These are phyloP conservation scores for Camellia granthamiana DNA, from an alignment of 148 eudicot species.

Conservation along the genomic window DNA sequence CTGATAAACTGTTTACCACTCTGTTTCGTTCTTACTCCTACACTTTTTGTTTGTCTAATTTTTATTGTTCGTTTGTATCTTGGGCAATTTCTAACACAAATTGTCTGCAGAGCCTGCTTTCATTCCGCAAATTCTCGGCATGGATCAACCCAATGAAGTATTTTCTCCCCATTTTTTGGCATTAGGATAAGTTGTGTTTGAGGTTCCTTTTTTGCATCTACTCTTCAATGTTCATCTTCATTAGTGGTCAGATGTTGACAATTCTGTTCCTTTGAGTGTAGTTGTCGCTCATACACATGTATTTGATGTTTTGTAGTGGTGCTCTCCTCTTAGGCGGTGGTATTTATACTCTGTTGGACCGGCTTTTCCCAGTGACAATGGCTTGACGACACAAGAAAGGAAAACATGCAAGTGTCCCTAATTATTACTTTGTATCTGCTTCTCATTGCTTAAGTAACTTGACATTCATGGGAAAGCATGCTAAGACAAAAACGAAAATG, in stretches of 20 bases:
- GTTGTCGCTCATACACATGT: not conserved
- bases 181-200: not conserved
- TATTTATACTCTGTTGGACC: slow-evolving; percentile 71
- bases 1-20: not conserved
- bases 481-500: not conserved
- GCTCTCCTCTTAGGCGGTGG: slow-evolving; percentile 94
- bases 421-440: not conserved
- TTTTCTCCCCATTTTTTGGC: not conserved
- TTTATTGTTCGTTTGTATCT: not conserved
- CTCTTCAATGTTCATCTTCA: not conserved
- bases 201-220: not conserved
- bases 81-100: not conserved
- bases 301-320: slow-evolving; percentile 50
- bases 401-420: not conserved
- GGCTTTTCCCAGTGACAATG: slow-evolving; percentile 71
- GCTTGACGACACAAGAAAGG: slow-evolving; percentile 1
- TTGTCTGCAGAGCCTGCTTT: slow-evolving; percentile 75
- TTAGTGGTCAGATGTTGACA: not conserved
- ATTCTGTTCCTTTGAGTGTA: not conserved
- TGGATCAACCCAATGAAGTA: slow-evolving; percentile 97
- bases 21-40: not conserved
- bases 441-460: not conserved
- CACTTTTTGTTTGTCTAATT: not conserved
- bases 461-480: not conserved
- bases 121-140: slow-evolving; percentile 94